Evolutionary conservation across 2,329 filamentous ascomycete genomes (phyloP).

Genomic region (Apiospora pterosperma): DNA sequence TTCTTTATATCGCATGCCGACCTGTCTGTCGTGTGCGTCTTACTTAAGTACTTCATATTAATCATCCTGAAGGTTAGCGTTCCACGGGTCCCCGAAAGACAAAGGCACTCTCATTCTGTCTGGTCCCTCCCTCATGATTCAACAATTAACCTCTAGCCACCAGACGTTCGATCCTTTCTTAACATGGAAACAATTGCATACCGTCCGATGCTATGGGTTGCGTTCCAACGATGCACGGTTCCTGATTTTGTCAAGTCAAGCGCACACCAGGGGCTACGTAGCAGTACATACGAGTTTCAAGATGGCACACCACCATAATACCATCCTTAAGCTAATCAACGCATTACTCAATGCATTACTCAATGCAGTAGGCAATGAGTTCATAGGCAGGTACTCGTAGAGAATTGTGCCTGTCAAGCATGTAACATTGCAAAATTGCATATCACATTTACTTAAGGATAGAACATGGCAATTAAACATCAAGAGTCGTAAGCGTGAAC

Average conservation of each 20-base stretch:
- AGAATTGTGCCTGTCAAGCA: background rate
- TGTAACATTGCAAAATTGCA: conserved; percentile 3
- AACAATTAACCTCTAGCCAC: too few species aligned
- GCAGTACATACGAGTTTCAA: background rate
- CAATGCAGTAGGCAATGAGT: background rate
- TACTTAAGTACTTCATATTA: background rate
- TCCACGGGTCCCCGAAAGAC: background rate
- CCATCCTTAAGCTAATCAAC: background rate
- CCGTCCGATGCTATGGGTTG: background rate
- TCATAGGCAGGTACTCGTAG: too few species aligned
- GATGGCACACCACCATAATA: background rate
- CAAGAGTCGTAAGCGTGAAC: background rate
- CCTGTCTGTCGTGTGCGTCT: background rate
- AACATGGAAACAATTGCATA: too few species aligned
- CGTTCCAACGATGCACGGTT: background rate
- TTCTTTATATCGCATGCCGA: background rate
- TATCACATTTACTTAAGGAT: background rate
- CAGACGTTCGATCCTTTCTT: too few species aligned
- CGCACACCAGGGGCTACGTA: background rate
- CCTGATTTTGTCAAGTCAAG: background rate
- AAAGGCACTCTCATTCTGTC: background rate
- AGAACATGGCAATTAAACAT: conserved; percentile 1
- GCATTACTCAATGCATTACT: background rate
- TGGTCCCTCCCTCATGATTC: background rate
- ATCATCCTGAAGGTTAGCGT: background rate